Conservation (phyloP, 1,139 yeast species). For the Geotrichum klebahnii region DNA sequence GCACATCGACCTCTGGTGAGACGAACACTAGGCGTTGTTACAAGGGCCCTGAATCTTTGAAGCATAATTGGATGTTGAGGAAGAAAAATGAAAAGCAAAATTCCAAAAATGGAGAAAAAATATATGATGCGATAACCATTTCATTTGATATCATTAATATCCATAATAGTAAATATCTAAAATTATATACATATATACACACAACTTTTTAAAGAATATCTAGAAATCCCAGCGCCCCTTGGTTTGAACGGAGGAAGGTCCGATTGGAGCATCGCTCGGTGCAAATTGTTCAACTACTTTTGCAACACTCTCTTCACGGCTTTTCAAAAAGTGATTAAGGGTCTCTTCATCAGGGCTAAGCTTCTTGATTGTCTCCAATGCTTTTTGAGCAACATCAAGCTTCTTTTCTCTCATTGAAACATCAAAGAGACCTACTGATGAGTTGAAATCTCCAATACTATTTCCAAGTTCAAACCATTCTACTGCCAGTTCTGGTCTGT, state of each 20-base stretch:
- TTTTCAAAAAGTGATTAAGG: slow-evolving; percentile 9
- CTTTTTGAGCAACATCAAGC: slow-evolving; percentile 3
- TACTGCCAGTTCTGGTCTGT: slow-evolving; percentile 51
- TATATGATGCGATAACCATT: too few species aligned
- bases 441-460: slow-evolving; percentile 55
- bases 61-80: not conserved
- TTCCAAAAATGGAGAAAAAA: too few species aligned
- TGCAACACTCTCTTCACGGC: slow-evolving; percentile 6
- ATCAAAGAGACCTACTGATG: slow-evolving; percentile 75
- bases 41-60: not conserved
- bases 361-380: slow-evolving; percentile 11
- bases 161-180: too few species aligned
- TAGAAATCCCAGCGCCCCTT: slow-evolving; percentile 17
- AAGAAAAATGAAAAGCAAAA: not conserved
- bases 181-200: too few species aligned
- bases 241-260: not conserved
- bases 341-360: slow-evolving; percentile 15
- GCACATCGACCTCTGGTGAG: not conserved
- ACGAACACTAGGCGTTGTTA: not conserved
- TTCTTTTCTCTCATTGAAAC: slow-evolving; percentile 20
- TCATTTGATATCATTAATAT: too few species aligned
- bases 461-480: slow-evolving; percentile 86
- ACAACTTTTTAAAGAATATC: too few species aligned
- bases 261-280: not conserved
- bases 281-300: not conserved